A percentile compares a stretch with the other conserved stretches of the same genome.
These are phyloP conservation scores for Aaosphaeria pasadenensis DNA, from an alignment of 2,329 filamentous ascomycete genomes.

Conservation along the genomic window DNA sequence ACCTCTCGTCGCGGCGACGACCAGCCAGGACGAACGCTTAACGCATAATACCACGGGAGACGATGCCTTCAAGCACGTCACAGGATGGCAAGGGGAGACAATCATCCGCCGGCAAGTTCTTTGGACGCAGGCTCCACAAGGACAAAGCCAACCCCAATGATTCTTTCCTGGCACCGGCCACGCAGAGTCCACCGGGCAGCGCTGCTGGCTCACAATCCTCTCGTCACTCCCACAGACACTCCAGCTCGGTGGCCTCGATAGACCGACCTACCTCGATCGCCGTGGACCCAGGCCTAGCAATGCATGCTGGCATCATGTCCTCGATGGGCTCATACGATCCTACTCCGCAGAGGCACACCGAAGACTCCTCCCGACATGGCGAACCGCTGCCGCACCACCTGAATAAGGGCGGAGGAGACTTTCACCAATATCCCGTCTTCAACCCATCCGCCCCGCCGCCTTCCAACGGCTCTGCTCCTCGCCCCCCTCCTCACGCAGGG, in stretches of 20 bases:
- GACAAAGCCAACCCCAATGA: slow-evolving; percentile 64
- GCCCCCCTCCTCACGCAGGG: slow-evolving; percentile 58
- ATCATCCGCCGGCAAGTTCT: slow-evolving; percentile 80
- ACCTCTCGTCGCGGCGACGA: background rate
- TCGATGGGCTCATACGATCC: slow-evolving; percentile 69
- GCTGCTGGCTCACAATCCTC: slow-evolving; percentile 67
- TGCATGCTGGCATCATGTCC: slow-evolving; percentile 78
- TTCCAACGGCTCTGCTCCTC: slow-evolving; percentile 49
- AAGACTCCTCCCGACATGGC: slow-evolving; percentile 53
- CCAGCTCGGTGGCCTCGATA: slow-evolving; percentile 55
- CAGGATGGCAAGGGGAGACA: slow-evolving; percentile 76
- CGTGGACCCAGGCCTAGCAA: slow-evolving; percentile 59
- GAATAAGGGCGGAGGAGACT: slow-evolving; percentile 74
- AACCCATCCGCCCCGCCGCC: slow-evolving; percentile 53
- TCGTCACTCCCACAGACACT: slow-evolving; percentile 63
- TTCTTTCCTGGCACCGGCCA: slow-evolving; percentile 47
- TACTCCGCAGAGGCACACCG: slow-evolving; percentile 68
- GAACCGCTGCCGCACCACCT: slow-evolving; percentile 81
- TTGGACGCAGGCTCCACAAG: slow-evolving; percentile 74
- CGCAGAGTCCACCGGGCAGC: slow-evolving; percentile 61
- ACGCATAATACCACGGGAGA: slow-evolving; percentile 8
- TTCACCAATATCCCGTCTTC: slow-evolving; percentile 82
- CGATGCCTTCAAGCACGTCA: slow-evolving; percentile 57
- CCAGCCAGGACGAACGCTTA: background rate
- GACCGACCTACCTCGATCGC: slow-evolving; percentile 66